A percentile compares a stretch with the other conserved stretches of the same genome.
Evolutionary conservation across 106 monocot species (phyloP).

Genomic region (Dendrobium officinale): DNA sequence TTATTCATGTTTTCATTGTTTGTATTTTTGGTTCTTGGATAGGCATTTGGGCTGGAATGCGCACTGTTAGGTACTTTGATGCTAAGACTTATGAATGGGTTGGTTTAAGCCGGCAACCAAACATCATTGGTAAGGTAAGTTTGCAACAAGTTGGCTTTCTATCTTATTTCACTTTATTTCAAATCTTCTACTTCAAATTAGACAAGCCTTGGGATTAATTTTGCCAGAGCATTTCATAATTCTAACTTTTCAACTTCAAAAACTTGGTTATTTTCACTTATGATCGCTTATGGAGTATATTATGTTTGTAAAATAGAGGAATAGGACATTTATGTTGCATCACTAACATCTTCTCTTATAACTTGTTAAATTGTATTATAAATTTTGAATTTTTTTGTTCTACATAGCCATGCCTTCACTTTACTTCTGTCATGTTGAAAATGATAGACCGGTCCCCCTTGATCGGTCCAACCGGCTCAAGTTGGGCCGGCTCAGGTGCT

Average conservation of each 20-base stretch:
- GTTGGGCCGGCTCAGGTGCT: no score
- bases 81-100: conserved; percentile 98
- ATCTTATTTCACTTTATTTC: neutral
- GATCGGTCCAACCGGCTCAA: no score
- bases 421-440: no score
- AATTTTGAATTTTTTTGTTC: neutral
- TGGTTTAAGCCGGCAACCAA: conserved; percentile 92
- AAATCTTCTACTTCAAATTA: neutral
- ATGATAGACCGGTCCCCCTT: no score
- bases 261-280: no score
- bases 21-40: conserved; percentile 4
- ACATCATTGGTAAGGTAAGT: conserved; percentile 95
- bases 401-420: no score
- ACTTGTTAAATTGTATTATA: neutral
- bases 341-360: neutral
- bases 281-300: neutral
- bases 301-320: neutral
- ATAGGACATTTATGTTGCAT: neutral
- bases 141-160: neutral
- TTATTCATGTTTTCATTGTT: neutral
- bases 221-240: no score
- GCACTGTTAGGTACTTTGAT: conserved; percentile 90
- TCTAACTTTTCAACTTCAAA: no score
- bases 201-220: no score
- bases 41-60: conserved; percentile 99